Evolutionary conservation across 345 rosid species (phyloP).

Genomic region (Laguncularia racemosa): DNA sequence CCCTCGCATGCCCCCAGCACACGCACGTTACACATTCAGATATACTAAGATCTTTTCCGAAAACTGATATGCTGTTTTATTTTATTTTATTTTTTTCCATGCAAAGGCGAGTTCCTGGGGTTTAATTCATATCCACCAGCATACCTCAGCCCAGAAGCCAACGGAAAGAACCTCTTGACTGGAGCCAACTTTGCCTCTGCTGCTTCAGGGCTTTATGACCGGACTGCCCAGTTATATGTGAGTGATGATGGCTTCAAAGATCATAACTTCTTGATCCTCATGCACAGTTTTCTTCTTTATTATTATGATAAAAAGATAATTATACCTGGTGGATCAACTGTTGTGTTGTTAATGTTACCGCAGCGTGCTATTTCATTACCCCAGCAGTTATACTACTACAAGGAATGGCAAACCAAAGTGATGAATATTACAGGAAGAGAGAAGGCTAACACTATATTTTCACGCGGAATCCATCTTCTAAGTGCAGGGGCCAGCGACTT

Average conservation of each 20-base stretch:
- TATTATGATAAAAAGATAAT: neutral
- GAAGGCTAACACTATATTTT: constrained; percentile 43
- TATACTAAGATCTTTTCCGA: neutral
- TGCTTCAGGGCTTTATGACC: constrained; percentile 51
- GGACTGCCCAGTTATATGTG: constrained; percentile 65
- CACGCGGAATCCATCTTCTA: constrained; percentile 65
- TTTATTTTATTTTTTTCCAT: constrained; percentile 6
- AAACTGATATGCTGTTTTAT: neutral
- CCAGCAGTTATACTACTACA: constrained; percentile 70
- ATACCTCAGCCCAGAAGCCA: constrained; percentile 64
- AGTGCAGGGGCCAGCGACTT: constrained; percentile 89
- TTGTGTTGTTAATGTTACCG: constrained; percentile 19
- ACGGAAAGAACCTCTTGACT: constrained; percentile 37
- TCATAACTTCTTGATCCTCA: neutral
- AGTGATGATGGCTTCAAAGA: constrained; percentile 3
- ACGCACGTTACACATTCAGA: neutral
- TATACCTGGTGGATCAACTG: constrained; percentile 8
- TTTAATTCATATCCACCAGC: constrained; percentile 78
- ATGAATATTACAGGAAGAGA: constrained; percentile 39
- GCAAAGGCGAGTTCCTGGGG: constrained; percentile 77
- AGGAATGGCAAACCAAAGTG: constrained; percentile 54
- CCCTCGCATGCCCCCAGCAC: neutral
- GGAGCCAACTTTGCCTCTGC: constrained; percentile 93
- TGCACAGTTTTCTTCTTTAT: neutral
- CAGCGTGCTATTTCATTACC: constrained; percentile 63